Conservation (phyloP, 129 eudicot species). For the Silybum marianum region DNA sequence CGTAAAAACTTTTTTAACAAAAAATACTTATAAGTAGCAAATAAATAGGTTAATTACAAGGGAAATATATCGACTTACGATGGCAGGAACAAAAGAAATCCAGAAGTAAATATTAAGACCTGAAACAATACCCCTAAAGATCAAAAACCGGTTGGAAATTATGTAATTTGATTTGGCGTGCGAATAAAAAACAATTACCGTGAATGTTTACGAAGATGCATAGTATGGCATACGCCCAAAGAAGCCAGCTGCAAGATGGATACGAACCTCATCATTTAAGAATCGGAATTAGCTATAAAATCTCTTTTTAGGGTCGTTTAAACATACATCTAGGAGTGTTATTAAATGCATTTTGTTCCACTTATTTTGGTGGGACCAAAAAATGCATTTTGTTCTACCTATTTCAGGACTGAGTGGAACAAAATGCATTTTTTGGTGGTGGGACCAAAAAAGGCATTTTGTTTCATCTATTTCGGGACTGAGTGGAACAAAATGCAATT, state of each 20-base stretch:
- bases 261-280: background rate
- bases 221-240: slow-evolving; percentile 93
- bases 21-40: background rate
- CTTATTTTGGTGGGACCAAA: background rate
- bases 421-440: too few relatives aligned
- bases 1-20: background rate
- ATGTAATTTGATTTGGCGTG: background rate
- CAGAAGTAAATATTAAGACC: slow-evolving; percentile 97
- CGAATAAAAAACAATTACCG: slow-evolving; percentile 46
- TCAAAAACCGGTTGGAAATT: background rate
- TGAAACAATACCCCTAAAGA: slow-evolving; percentile 33
- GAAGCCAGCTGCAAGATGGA: slow-evolving; percentile 84
- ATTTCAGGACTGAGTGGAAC: too few relatives aligned
- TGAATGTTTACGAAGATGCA: slow-evolving; percentile 90
- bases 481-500: too few relatives aligned
- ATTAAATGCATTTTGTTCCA: too few relatives aligned
- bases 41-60: background rate
- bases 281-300: background rate
- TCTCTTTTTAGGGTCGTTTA: background rate
- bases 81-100: slow-evolving; percentile 90
- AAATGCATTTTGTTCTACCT: too few relatives aligned
- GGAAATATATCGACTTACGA: slow-evolving; percentile 56
- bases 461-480: too few relatives aligned
- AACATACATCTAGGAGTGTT: too few relatives aligned
- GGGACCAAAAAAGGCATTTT: too few relatives aligned